Base-by-base conservation (phyloP, 305 asterid genomes). In the Fraxinus xanthoxyloides region DNA sequence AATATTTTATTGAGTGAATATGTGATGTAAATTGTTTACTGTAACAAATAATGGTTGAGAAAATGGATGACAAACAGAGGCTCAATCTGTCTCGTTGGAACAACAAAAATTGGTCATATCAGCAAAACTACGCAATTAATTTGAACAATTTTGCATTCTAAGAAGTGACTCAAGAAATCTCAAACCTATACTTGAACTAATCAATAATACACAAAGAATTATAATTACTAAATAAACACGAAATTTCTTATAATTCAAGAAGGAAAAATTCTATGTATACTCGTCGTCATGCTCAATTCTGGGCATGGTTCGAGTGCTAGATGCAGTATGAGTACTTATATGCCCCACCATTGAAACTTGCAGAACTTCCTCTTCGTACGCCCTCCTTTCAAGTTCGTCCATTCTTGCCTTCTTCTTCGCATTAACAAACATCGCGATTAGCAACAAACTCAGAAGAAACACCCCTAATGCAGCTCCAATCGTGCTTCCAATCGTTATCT, bases 331-430 rank as follows among this genome's bases (percentile, higher is more conserved):
- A 75, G 97, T 95, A 78, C 98, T 90, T 1, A 95, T 92, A 89
- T 95, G 99, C 0, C 97, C 98, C 21, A 92, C 99, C 99, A 95
- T 95, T n/a, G 99, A 95, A 19, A 93, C 98, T 84, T 89, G 91
- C 51, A 95, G 82, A 36, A 97, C 99, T 87, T 95, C 99, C 82
- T 95, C 98, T 76, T 95, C 98, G 40, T 95, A 95, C 28, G 98
- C 99, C 84, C 90, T 86, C 36, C 99, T 87, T 84, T 88, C 98
- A 88, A 92, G 13, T 72, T 93, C 99, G 51, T 93, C 97, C 95
- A 90, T 89, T 83, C 92, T 92, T 40, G 92, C 93, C 86, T 91
- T 95, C 92, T 93, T 95, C 91, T 93, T 93, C 79, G 90, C 92
- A n/a, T 92, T 93, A 0, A 84, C 93, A 4, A 89, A 83, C 87